Conservation (phyloP, 306 rosid species). For the Gynostemma pentaphyllum region DNA sequence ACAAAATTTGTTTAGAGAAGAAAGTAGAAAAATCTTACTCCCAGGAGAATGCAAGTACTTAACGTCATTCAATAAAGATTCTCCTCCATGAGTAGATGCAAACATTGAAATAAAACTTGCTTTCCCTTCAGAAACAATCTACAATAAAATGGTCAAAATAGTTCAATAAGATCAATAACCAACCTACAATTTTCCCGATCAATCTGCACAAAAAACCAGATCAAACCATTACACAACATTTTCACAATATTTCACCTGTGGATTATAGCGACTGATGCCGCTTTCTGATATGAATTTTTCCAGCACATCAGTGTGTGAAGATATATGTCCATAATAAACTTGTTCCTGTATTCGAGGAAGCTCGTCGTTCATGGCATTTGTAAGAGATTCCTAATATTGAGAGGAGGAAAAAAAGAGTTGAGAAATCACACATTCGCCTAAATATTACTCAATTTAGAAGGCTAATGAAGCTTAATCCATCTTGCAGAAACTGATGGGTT, state of each 20-base stretch:
- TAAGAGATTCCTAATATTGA: slow-evolving; percentile 54
- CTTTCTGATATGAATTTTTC: slow-evolving; percentile 67
- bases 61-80: slow-evolving; percentile 38
- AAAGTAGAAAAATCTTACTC: slow-evolving; percentile 42
- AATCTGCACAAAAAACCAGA: neutral
- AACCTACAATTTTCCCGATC: neutral
- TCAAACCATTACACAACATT: neutral
- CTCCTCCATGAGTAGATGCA: slow-evolving; percentile 41
- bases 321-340: slow-evolving; percentile 88
- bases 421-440: neutral
- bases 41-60: slow-evolving; percentile 70
- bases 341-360: slow-evolving; percentile 89
- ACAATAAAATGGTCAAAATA: slow-evolving; percentile 9
- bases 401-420: slow-evolving; percentile 6
- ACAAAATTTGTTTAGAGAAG: neutral
- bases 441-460: neutral
- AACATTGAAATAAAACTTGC: slow-evolving; percentile 64
- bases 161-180: neutral
- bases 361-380: slow-evolving; percentile 84
- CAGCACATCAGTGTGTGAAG: slow-evolving; percentile 74
- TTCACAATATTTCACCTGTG: slow-evolving; percentile 43
- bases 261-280: slow-evolving; percentile 88
- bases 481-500: neutral
- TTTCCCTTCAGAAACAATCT: slow-evolving; percentile 75
- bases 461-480: neutral